Percentiles rank a stretch among this genome's conserved stretches.
Conservation (phyloP, 306 rosid genomes). For the Prosopis cineraria region DNA sequence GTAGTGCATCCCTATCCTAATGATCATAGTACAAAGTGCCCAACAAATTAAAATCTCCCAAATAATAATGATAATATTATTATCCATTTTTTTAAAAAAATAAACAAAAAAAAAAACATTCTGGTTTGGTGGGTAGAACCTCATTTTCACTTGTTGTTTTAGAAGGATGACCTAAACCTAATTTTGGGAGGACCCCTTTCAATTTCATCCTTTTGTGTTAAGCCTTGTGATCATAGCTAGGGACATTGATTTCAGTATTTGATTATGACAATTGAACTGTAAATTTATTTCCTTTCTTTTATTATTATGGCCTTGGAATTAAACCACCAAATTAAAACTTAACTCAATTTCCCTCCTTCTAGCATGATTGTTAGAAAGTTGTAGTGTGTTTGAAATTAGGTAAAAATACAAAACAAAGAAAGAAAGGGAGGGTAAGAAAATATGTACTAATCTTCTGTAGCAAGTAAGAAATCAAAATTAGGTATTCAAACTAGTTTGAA, state of each 20-base stretch:
- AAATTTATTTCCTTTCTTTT: not conserved
- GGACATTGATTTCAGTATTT: constrained; percentile 39
- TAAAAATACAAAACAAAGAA: not conserved
- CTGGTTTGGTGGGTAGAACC: constrained; percentile 47
- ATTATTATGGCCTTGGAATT: constrained; percentile 25
- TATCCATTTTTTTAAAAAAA: too few species aligned
- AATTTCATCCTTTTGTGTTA: constrained; percentile 17
- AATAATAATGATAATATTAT: not conserved
- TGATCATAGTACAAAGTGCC: constrained; percentile 36
- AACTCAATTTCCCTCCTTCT: constrained; percentile 11
- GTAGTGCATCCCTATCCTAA: constrained; percentile 46
- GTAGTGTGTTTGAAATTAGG: not conserved
- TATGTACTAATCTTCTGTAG: not conserved
- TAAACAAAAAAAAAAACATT: constrained; percentile 29
- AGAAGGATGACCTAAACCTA: constrained; percentile 36
- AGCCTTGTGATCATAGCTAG: not conserved
- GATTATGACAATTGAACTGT: constrained; percentile 45
- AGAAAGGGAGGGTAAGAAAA: not conserved
- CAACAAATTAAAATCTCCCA: constrained; percentile 19
- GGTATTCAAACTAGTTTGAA: not conserved
- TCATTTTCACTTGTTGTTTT: constrained; percentile 41
- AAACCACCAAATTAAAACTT: constrained; percentile 11
- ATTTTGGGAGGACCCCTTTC: constrained; percentile 12
- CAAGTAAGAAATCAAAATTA: not conserved
- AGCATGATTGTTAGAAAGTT: not conserved